Conservation (phyloP, 2,329 filamentous ascomycete species). For the Penicillium brevicompactum region DNA sequence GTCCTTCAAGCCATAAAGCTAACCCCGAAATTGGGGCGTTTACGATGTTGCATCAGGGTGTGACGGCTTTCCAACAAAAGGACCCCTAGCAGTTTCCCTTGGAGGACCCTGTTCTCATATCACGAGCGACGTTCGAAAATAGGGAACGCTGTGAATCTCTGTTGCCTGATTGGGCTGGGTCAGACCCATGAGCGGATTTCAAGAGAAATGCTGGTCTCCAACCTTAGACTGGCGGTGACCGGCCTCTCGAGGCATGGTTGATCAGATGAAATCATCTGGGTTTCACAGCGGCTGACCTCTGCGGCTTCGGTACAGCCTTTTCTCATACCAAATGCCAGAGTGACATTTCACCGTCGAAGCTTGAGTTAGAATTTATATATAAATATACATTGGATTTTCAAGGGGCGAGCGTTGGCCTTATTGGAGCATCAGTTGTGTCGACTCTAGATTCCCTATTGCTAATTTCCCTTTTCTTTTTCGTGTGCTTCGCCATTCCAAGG, state of each 20-base stretch:
- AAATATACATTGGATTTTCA: conserved; percentile 3
- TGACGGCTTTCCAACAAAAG: conserved; percentile 17
- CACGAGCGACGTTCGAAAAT: conserved; percentile 14
- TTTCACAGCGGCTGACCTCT: conserved; percentile 43
- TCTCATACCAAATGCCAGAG: conserved; percentile 27
- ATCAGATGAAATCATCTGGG: conserved; percentile 38
- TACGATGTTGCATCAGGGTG: conserved; percentile 28
- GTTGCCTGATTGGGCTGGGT: background rate
- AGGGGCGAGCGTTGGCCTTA: conserved; percentile 3
- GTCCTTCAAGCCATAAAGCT: conserved; percentile 12
- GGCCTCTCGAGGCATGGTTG: conserved; percentile 32
- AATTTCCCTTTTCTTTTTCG: background rate
- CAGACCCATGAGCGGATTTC: background rate
- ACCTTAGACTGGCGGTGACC: conserved; percentile 6
- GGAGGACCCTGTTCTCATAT: conserved; percentile 4
- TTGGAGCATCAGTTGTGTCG: conserved; percentile 9
- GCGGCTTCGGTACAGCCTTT: conserved; percentile 35
- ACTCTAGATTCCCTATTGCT: conserved; percentile 5
- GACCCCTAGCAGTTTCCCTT: conserved; percentile 12
- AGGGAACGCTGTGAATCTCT: conserved; percentile 9
- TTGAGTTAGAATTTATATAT: conserved; percentile 25
- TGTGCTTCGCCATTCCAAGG: background rate
- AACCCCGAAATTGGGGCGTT: conserved; percentile 14
- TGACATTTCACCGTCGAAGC: conserved; percentile 20
- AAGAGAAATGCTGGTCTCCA: conserved; percentile 13